A percentile compares a stretch with the other conserved stretches of the same genome.
Evolutionary conservation across 441 rosid genomes (phyloP).

Genomic region (Corymbia citriodora): DNA sequence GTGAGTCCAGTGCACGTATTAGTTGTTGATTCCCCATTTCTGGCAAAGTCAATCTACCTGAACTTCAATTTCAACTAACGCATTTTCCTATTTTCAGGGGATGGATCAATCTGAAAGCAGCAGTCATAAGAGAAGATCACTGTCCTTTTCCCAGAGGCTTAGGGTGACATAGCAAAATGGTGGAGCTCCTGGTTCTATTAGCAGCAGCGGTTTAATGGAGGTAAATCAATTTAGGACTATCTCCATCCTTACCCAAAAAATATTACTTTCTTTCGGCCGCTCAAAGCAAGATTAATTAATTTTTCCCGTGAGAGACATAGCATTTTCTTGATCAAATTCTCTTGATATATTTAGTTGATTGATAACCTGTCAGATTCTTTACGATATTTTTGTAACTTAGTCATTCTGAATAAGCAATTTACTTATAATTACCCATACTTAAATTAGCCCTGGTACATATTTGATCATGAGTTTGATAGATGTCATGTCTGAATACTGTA

Average conservation of each 20-base stretch:
- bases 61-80: neutral
- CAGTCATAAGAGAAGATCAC: conserved; percentile 61
- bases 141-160: conserved; percentile 56
- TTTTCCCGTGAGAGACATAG: neutral
- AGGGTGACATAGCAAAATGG: conserved; percentile 46
- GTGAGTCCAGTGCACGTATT: neutral
- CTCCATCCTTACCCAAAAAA: neutral
- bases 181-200: conserved; percentile 53
- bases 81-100: conserved; percentile 36
- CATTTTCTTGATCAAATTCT: neutral
- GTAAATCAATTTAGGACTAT: conserved; percentile 20
- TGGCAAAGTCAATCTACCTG: neutral
- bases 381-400: neutral
- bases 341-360: neutral
- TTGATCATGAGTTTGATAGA: neutral
- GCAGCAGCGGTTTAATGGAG: conserved; percentile 87
- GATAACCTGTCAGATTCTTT: neutral
- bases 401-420: neutral
- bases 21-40: neutral
- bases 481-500: neutral
- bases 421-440: neutral
- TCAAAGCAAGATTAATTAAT: neutral
- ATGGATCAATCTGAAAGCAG: conserved; percentile 76
- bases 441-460: neutral
- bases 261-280: neutral